These are phyloP conservation scores for Capronia americana DNA, from an alignment of 2,329 filamentous ascomycete species.

Conservation along the genomic window DNA sequence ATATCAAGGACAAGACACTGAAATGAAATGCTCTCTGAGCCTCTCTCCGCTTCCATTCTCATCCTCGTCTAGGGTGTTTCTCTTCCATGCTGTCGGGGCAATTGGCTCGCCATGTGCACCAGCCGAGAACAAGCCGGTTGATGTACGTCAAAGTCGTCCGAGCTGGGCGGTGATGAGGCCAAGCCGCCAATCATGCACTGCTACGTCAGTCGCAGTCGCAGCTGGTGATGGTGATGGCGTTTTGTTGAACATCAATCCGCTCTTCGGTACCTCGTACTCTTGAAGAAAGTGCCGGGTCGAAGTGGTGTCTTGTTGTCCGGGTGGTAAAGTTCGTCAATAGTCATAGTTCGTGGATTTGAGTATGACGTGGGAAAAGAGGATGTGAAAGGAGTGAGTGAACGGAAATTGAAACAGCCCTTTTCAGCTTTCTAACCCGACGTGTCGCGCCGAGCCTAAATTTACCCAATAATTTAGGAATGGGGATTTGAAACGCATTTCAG, in stretches of 20 bases:
- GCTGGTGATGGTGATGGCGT: not conserved
- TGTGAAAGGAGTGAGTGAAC: not conserved
- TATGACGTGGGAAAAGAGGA: not conserved
- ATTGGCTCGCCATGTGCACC: not conserved
- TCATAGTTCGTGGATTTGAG: not conserved
- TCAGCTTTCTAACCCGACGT: not conserved
- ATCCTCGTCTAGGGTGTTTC: not conserved
- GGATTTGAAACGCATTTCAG: slow-evolving; percentile 6
- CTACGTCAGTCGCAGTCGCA: slow-evolving; percentile 1
- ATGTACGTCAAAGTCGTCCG: not conserved
- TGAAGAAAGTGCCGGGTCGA: not conserved
- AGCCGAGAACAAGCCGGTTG: not conserved
- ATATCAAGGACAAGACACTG: not conserved
- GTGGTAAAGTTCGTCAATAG: not conserved
- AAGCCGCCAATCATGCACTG: slow-evolving; percentile 6
- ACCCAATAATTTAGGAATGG: not conserved
- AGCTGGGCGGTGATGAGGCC: slow-evolving; percentile 1
- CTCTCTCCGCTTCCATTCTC: not conserved
- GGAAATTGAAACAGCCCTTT: slow-evolving; percentile 1
- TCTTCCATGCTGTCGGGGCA: not conserved
- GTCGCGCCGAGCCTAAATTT: slow-evolving; percentile 5
- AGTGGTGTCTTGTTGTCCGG: not conserved
- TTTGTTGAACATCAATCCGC: not conserved
- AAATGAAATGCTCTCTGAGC: slow-evolving; percentile 2
- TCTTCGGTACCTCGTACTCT: too few species aligned